Base-by-base conservation (phyloP, 306 rosid genomes). In the Vachellia collinsii region DNA sequence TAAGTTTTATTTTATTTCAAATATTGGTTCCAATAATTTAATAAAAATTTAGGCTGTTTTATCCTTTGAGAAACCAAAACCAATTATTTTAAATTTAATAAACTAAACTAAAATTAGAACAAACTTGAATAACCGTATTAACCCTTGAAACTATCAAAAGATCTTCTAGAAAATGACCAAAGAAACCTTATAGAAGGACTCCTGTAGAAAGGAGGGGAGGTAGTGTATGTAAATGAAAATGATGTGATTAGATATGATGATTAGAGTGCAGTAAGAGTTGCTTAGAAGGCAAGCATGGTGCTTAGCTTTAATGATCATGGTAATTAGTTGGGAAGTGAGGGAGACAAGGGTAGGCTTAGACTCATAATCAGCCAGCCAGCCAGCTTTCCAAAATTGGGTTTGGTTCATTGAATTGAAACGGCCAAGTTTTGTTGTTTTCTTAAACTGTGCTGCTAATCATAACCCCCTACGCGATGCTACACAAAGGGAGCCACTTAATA, bases 271-370 rank as follows among this genome's bases (percentile, higher is more conserved):
- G 59, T 17, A 53, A 56, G 70, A 75, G 71, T 84, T 77, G 84
- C 87, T 87, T 92, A 72, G 68, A 90, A 90, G 92, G 86, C 82
- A 90, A 89, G 90, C 39, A 16, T 82, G 82, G 72, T 80, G 81
- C 36, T 77, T 83, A 80, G 84, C 41, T 77, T 86, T 85, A 78
- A 76, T 64, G 64, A 58, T 58, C 14, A 2, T 22, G 36, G 14
- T 79, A 36, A 75, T 70, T 78, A 71, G 74, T 77, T n/a, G 70
- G 43, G 74, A 81, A 69, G 72, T 71, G 62, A 76, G 13, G 81
- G 61, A 58, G 66, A 65, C 22, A 51, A 7, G 23, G 23, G 19
- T 19, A 53, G 8, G 20, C 11, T 53, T 6, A 8, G 62, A 54
- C 29, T 48, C 7, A 48, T 14, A 14, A 48, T 48, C 19, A 14